These are phyloP conservation scores for Nigrograna mackinnonii DNA, from an alignment of 2,329 filamentous ascomycete genomes.

Conservation along the genomic window DNA sequence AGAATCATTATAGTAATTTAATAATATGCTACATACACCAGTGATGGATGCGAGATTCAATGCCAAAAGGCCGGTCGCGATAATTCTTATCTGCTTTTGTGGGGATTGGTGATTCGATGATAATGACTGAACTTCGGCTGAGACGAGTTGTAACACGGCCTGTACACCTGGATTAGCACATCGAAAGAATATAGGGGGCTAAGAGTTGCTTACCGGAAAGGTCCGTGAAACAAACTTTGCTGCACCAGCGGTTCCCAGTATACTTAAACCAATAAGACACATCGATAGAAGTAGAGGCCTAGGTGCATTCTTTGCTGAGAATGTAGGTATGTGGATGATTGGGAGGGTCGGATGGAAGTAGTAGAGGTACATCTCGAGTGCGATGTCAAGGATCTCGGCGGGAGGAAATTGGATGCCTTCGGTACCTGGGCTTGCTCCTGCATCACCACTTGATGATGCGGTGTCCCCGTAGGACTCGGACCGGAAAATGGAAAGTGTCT, in stretches of 20 bases:
- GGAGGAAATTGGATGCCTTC: conserved; percentile 47
- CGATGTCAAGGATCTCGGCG: conserved; percentile 58
- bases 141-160: conserved; percentile 44
- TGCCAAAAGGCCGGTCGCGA: conserved; percentile 53
- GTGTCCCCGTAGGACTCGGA: conserved; percentile 34
- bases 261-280: conserved; percentile 57
- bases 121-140: conserved; percentile 47
- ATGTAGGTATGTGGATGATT: conserved; percentile 58
- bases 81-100: conserved; percentile 49
- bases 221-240: conserved; percentile 53
- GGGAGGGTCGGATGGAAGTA: conserved; percentile 57
- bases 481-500: conserved; percentile 17
- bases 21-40: conserved; percentile 39
- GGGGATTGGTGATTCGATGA: conserved; percentile 44
- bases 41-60: conserved; percentile 55
- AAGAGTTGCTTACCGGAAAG: conserved; percentile 42
- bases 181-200: no score
- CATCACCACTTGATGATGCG: conserved; percentile 34
- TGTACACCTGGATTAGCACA: no score
- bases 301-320: conserved; percentile 53
- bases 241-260: conserved; percentile 56
- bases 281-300: conserved; percentile 54
- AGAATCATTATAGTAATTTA: not conserved
- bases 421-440: conserved; percentile 23
- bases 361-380: conserved; percentile 57